Evolutionary conservation across 331 rosid genomes (phyloP).

Genomic region (Cydonia oblonga): DNA sequence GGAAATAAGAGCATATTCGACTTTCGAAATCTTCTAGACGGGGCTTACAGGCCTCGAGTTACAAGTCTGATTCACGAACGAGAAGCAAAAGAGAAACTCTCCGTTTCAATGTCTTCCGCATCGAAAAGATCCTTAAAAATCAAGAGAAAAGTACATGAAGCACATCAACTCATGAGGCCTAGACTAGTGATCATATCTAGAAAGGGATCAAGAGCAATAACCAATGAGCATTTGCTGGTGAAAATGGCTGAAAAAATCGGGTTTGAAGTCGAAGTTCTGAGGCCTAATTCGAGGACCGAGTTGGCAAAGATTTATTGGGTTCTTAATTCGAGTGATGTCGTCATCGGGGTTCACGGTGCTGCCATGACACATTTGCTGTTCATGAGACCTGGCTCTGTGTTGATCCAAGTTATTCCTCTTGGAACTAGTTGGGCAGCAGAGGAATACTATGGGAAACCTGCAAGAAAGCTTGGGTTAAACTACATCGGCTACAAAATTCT

Average conservation of each 20-base stretch:
- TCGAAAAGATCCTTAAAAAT: conserved; percentile 7
- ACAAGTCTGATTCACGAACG: conserved; percentile 29
- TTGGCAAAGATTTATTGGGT: conserved; percentile 58
- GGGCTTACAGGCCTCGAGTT: conserved; percentile 58
- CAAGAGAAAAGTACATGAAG: neutral
- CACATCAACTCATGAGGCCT: conserved; percentile 19
- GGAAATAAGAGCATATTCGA: conserved; percentile 49
- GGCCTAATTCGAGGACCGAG: conserved; percentile 45
- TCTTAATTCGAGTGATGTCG: conserved; percentile 58
- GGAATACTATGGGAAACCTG: conserved; percentile 72
- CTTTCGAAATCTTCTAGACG: conserved; percentile 49
- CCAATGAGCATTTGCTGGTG: conserved; percentile 54
- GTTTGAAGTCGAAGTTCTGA: conserved; percentile 46
- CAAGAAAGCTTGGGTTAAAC: conserved; percentile 66
- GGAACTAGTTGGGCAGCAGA: conserved; percentile 89
- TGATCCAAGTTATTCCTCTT: conserved; percentile 77
- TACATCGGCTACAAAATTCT: conserved; percentile 65
- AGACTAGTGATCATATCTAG: conserved; percentile 54
- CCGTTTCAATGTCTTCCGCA: neutral
- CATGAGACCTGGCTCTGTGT: conserved; percentile 58
- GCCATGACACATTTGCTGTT: conserved; percentile 89
- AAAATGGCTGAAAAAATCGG: conserved; percentile 54
- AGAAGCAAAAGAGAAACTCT: conserved; percentile 20
- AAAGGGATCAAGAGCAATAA: conserved; percentile 57
- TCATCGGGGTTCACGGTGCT: conserved; percentile 95